phyloP scores from a whole-genome alignment of 2,329 filamentous ascomycete genomes.

The Magnaporthales sp. region DNA sequence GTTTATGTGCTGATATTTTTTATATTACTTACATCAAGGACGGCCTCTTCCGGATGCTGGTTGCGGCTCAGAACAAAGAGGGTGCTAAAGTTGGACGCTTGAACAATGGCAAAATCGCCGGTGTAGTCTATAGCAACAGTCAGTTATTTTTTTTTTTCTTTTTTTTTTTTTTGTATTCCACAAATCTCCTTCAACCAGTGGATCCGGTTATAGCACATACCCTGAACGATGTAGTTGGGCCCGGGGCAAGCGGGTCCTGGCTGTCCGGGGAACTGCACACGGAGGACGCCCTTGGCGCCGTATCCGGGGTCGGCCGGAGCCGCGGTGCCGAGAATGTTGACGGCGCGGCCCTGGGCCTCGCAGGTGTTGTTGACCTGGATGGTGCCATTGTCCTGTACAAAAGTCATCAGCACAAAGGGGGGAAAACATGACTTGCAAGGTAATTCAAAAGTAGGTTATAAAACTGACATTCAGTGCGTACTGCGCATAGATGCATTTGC shows the following conservation, averaged over 20 bases:
- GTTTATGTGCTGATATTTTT: no score
- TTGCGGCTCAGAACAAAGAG: constrained; percentile 23
- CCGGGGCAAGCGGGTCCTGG: constrained; percentile 19
- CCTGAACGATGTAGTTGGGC: constrained; percentile 24
- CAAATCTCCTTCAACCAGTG: no score
- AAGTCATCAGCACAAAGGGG: background rate
- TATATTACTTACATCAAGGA: constrained; percentile 21
- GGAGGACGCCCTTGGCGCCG: constrained; percentile 19
- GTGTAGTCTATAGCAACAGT: constrained; percentile 16
- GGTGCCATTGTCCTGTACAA: constrained; percentile 18
- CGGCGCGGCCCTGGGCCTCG: constrained; percentile 15
- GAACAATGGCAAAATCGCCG: constrained; percentile 21
- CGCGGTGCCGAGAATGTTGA: constrained; percentile 21
- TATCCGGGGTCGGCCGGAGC: constrained; percentile 18
- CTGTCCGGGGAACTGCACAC: constrained; percentile 22
- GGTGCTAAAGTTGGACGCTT: constrained; percentile 22
- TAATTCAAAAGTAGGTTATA: no score
- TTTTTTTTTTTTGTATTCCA: no score
- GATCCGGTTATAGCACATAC: constrained; percentile 9
- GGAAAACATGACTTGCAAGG: no score
- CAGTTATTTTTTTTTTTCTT: background rate
- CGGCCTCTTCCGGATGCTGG: constrained; percentile 17
- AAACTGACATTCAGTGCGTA: constrained; percentile 21
- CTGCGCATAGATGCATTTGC: constrained; percentile 23
- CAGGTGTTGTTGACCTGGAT: constrained; percentile 24